A percentile compares a stretch with the other conserved stretches of the same genome.
Evolutionary conservation across 148 eudicot genomes (phyloP).

Genomic region (Cornus suecica): DNA sequence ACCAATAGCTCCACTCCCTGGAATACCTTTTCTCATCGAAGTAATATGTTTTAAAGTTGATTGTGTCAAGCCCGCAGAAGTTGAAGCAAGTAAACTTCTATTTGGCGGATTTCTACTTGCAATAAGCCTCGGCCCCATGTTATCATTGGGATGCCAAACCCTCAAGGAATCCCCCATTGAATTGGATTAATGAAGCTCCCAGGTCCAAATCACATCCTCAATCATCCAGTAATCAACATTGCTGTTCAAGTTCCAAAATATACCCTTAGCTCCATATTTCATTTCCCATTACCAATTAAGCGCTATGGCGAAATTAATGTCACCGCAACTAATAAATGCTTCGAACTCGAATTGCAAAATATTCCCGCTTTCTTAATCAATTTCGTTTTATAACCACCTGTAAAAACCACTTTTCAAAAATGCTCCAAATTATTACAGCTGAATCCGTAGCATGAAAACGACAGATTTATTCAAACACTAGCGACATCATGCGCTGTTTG

Average conservation of each 20-base stretch:
- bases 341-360: background rate
- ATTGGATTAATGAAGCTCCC: slow-evolving; percentile 11
- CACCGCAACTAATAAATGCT: background rate
- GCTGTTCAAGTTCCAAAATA: background rate
- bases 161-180: slow-evolving; percentile 35
- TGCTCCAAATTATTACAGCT: background rate
- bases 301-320: background rate
- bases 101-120: slow-evolving; percentile 22
- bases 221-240: background rate
- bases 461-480: background rate
- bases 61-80: slow-evolving; percentile 35
- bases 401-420: background rate
- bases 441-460: background rate
- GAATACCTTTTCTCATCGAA: slow-evolving; percentile 31
- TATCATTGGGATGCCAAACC: slow-evolving; percentile 21
- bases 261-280: background rate
- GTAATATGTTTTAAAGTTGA: slow-evolving; percentile 36
- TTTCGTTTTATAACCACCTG: background rate
- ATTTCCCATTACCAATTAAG: background rate
- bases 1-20: slow-evolving; percentile 31
- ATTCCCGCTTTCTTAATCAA: background rate
- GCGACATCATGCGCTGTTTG: background rate
- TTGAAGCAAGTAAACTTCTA: slow-evolving; percentile 35
- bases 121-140: slow-evolving; percentile 18
- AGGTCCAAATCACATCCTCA: slow-evolving; percentile 14